Percentiles rank a stretch among this genome's conserved stretches.
Evolutionary conservation across 345 rosid genomes (phyloP).

Genomic region (Eucalyptus microcorys): DNA sequence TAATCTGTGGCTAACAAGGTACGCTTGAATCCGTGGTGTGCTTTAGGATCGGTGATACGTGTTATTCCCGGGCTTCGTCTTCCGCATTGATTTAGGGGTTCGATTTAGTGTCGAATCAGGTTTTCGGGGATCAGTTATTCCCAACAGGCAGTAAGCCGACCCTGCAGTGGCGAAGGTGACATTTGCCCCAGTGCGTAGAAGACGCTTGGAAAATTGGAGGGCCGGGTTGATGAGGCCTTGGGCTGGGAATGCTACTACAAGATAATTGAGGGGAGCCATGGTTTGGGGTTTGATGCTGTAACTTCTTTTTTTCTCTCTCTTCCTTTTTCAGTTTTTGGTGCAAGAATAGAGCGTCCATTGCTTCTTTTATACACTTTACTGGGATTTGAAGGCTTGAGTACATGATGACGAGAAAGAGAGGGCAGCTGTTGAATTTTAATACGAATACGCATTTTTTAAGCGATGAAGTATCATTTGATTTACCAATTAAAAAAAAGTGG

Average conservation of each 20-base stretch:
- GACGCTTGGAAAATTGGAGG: conserved; percentile 46
- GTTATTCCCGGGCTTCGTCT: no score
- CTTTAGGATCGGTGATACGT: no score
- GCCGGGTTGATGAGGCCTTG: conserved; percentile 68
- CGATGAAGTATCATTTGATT: neutral
- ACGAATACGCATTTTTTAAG: neutral
- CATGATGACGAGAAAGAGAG: neutral
- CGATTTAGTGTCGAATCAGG: no score
- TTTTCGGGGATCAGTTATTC: no score
- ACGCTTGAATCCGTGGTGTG: no score
- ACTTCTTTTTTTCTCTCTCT: neutral
- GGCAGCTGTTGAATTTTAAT: neutral
- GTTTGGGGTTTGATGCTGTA: neutral
- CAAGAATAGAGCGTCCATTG: neutral
- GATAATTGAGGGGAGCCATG: conserved; percentile 23
- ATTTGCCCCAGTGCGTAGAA: conserved; percentile 21
- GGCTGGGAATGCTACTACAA: conserved; percentile 31
- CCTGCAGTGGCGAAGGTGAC: conserved; percentile 38
- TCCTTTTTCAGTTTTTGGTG: neutral
- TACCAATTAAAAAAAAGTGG: neutral
- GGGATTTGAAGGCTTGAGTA: neutral
- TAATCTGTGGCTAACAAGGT: no score
- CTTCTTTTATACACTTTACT: neutral
- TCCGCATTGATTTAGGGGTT: no score
- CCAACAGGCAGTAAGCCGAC: conserved; percentile 16